These are phyloP conservation scores for Diplodia corticola DNA, from an alignment of 2,329 filamentous ascomycete genomes.

Conservation along the genomic window DNA sequence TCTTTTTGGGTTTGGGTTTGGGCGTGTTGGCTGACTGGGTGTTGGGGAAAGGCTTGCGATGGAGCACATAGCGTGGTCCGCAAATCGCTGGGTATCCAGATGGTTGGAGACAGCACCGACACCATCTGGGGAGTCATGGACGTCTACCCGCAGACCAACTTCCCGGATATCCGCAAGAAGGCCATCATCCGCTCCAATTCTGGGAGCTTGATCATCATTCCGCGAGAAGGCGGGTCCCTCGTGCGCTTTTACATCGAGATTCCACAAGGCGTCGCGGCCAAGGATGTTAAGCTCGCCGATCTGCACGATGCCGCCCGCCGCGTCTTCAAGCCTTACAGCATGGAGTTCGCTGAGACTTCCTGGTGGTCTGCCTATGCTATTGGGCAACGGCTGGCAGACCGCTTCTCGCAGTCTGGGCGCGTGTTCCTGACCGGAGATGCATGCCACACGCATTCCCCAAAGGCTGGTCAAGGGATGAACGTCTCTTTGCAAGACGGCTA, in stretches of 20 bases:
- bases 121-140: slow-evolving; percentile 61
- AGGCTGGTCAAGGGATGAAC: slow-evolving; percentile 68
- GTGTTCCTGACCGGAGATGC: slow-evolving; percentile 72
- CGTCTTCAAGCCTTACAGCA: slow-evolving; percentile 51
- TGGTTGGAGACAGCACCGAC: slow-evolving; percentile 61
- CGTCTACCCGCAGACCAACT: slow-evolving; percentile 51
- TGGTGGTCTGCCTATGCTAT: slow-evolving; percentile 76
- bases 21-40: neutral
- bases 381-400: slow-evolving; percentile 68
- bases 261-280: slow-evolving; percentile 47
- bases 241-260: slow-evolving; percentile 65
- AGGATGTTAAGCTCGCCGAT: slow-evolving; percentile 54
- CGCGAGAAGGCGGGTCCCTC: slow-evolving; percentile 56
- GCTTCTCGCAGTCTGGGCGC: slow-evolving; percentile 64
- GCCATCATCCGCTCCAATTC: slow-evolving; percentile 48
- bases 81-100: slow-evolving; percentile 53
- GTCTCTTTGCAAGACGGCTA: slow-evolving; percentile 61
- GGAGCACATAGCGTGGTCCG: slow-evolving; percentile 56
- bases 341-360: slow-evolving; percentile 48
- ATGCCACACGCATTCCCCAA: slow-evolving; percentile 68
- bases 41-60: slow-evolving; percentile 44
- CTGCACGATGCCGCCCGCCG: slow-evolving; percentile 49
- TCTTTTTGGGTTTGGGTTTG: neutral
- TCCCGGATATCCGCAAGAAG: slow-evolving; percentile 55
- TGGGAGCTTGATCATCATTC: slow-evolving; percentile 53